Evolutionary conservation across 495 filamentous ascomycete species (phyloP).

Genomic region (Penicillium argentinense): DNA sequence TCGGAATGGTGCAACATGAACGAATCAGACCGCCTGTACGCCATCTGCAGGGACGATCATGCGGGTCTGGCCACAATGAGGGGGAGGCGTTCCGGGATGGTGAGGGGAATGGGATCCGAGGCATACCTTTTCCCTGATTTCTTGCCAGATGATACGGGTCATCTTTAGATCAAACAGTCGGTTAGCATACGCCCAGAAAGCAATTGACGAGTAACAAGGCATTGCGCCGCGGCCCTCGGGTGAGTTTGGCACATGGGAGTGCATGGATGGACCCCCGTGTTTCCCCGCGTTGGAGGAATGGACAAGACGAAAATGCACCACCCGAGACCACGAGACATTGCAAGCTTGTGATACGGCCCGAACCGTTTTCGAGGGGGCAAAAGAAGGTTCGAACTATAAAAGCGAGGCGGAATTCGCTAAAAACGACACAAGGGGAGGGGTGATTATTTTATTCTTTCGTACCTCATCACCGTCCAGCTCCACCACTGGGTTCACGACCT

Average conservation of each 20-base stretch:
- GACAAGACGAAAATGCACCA: conserved; percentile 29
- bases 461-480: conserved; percentile 95
- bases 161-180: conserved; percentile 52
- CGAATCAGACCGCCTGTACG: conserved; percentile 13
- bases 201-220: not conserved
- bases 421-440: too few relatives aligned
- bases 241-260: conserved; percentile 13
- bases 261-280: conserved; percentile 25
- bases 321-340: conserved; percentile 17
- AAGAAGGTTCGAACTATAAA: conserved; percentile 26
- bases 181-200: conserved; percentile 24
- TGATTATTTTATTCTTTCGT: conserved; percentile 12
- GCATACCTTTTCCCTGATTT: conserved; percentile 89
- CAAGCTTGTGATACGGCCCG: conserved; percentile 25
- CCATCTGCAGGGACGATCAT: conserved; percentile 19
- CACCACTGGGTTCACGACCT: conserved; percentile 96
- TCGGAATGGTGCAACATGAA: conserved; percentile 10
- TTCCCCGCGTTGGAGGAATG: conserved; percentile 34
- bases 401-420: conserved; percentile 14
- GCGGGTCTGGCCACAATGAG: conserved; percentile 15
- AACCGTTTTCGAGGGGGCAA: conserved; percentile 1
- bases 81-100: conserved; percentile 2
- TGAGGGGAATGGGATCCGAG: conserved; percentile 15
- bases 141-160: conserved; percentile 98
- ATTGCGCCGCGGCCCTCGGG: not conserved